phyloP scores from a whole-genome alignment of 2,329 filamentous ascomycete genomes.

The Hawksworthiomyces lignivorus region DNA sequence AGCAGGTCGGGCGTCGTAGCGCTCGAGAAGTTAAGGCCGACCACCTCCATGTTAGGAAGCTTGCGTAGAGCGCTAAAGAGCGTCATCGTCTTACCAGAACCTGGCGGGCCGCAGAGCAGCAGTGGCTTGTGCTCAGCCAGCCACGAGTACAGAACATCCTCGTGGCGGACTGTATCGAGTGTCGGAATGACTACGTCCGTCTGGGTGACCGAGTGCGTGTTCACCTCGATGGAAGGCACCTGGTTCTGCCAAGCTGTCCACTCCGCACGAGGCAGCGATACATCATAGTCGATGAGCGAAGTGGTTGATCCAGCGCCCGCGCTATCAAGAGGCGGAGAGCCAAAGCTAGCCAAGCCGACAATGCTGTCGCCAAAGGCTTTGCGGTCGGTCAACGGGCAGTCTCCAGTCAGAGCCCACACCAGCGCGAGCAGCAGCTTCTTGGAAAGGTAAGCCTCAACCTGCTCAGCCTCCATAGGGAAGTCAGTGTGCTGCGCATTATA shows the following conservation, averaged over 20 bases:
- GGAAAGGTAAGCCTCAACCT: conserved; percentile 79
- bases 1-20: conserved; percentile 95
- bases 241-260: conserved; percentile 94
- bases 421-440: conserved; percentile 91
- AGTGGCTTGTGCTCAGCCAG: conserved; percentile 97
- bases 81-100: conserved; percentile 99
- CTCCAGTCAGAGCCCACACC: conserved; percentile 93
- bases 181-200: conserved; percentile 98
- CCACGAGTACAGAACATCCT: conserved; percentile 99
- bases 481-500: conserved; percentile 94
- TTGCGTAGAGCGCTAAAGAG: conserved; percentile 96
- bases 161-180: conserved; percentile 91
- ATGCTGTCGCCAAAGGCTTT: conserved; percentile 85
- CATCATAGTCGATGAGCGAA: conserved; percentile 93
- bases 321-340: conserved; percentile 71
- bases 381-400: conserved; percentile 81
- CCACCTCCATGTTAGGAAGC: conserved; percentile 96
- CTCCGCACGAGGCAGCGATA: conserved; percentile 74
- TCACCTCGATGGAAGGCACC: conserved; percentile 90
- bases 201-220: conserved; percentile 95
- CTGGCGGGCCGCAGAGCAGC: conserved; percentile 90
- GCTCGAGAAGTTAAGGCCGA: conserved; percentile 98
- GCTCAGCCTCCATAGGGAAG: conserved; percentile 84
- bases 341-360: conserved; percentile 74
- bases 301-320: conserved; percentile 35